A percentile compares a stretch with the other conserved stretches of the same genome.
Evolutionary conservation across 345 rosid genomes (phyloP).

Genomic region (Rhodamnia argentea): DNA sequence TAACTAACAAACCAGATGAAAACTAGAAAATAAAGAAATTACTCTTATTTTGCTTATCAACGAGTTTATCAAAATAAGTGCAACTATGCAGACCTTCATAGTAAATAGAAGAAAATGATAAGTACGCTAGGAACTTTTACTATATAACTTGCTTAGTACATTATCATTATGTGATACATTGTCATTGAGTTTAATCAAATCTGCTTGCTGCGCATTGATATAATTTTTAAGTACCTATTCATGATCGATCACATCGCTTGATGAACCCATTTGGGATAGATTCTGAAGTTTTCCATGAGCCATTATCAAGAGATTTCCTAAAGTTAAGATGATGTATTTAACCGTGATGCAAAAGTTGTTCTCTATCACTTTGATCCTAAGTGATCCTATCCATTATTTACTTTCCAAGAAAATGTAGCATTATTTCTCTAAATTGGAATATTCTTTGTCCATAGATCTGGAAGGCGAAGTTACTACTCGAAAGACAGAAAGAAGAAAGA

Average conservation of each 20-base stretch:
- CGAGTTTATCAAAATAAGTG: background rate
- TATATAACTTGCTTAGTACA: background rate
- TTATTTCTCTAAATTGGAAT: background rate
- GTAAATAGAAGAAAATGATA: background rate
- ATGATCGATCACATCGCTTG: background rate
- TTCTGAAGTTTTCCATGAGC: background rate
- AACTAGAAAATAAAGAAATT: background rate
- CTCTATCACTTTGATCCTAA: background rate
- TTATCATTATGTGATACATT: background rate
- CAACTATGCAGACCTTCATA: background rate
- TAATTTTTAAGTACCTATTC: background rate
- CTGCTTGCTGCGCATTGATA: background rate
- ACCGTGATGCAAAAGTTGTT: background rate
- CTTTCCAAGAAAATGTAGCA: background rate
- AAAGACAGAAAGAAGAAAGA: slow-evolving; percentile 16
- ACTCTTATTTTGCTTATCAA: background rate
- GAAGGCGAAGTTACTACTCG: background rate
- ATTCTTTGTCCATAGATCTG: background rate
- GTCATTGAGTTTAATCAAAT: slow-evolving; percentile 1
- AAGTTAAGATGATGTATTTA: background rate
- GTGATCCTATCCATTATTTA: background rate
- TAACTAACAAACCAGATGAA: background rate
- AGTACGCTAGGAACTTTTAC: background rate
- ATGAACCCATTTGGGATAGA: background rate
- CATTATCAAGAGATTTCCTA: background rate